A percentile compares a stretch with the other conserved stretches of the same genome.
phyloP scores from a whole-genome alignment of 441 rosid genomes.

The Monsonia emarginata region DNA sequence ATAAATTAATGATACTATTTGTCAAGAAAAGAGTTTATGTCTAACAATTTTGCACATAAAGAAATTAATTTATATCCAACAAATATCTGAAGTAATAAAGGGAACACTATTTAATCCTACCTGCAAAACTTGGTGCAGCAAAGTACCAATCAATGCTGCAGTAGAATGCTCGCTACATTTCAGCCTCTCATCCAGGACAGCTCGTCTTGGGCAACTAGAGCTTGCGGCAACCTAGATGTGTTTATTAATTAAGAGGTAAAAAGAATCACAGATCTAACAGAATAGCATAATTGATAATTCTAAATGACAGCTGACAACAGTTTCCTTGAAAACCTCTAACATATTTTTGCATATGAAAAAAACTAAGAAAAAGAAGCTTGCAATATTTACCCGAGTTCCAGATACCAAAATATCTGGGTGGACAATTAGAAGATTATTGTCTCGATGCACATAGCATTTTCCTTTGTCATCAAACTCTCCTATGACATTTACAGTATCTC shows the following conservation, averaged over 20 bases:
- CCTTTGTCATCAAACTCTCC: constrained; percentile 76
- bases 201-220: constrained; percentile 77
- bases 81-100: constrained; percentile 1
- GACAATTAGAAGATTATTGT: constrained; percentile 61
- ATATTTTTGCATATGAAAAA: constrained; percentile 1
- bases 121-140: constrained; percentile 96
- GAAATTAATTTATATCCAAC: constrained; percentile 7
- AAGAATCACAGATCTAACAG: constrained; percentile 11
- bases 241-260: constrained; percentile 14
- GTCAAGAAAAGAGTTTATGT: not conserved
- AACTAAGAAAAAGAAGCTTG: constrained; percentile 13
- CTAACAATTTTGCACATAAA: constrained; percentile 16
- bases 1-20: constrained; percentile 3
- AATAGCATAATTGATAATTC: not conserved
- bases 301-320: constrained; percentile 8
- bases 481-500: constrained; percentile 83
- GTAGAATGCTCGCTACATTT: constrained; percentile 60
- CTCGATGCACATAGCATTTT: constrained; percentile 60
- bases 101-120: constrained; percentile 21
- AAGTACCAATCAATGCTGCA: constrained; percentile 78
- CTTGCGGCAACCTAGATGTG: constrained; percentile 74
- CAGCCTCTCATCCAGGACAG: constrained; percentile 88
- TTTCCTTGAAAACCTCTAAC: not conserved
- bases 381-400: constrained; percentile 70
- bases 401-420: constrained; percentile 85